Evolutionary conservation across 495 filamentous ascomycete genomes (phyloP), one percentile per base, ranked within the genome.

Genomic region (Pyrenopolyporus hunteri): DNA sequence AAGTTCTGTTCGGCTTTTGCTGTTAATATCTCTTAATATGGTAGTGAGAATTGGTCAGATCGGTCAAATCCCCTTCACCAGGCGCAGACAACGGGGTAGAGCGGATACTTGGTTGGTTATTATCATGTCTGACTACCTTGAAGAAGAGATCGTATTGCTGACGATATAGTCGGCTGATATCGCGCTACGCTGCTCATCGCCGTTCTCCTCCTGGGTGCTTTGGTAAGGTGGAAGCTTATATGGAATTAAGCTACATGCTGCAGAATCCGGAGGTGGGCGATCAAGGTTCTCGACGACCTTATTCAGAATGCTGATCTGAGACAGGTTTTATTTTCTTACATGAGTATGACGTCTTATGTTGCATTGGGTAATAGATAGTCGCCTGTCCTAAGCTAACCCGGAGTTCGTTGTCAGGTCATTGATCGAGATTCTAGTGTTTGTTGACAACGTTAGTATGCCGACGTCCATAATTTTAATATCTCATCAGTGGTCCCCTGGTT

Each of bases 291-390:
- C 17, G 37, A 23, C 3, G 1, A 42, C 23, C 37, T 23, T 11
- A 23, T 23, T 16, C 2, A 11, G 23, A 20, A 49, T 33, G 16
- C 13, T 10, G 29, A 26, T 20, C 17, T 22, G 1, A 13, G 5
- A 10, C 19, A 17, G 7, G 7, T 11, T 42, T 5, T 23, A 11
- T 42, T 23, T 7, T 20, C 10, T 23, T 42, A 11, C 29, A 6
- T 49, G 11, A 25, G 4, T 6, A 37, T 57, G 53, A 47, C 53
- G 53, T 47, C 22, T 29, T 46, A n/a, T 9, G 52, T 46, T 47
- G 33, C 31, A 46, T 46, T 28, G 25, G 10, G 13, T 37, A 31
- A 46, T 56, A 37, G 11, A 37, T 23, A n/a, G 14, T 19, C n/a
- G 26, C 23, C 23, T 45, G 16, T 42, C 25, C 25, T 46, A n/a